phyloP scores from a whole-genome alignment of 2,329 filamentous ascomycete species.

The Aotearoamyces nothofagi region DNA sequence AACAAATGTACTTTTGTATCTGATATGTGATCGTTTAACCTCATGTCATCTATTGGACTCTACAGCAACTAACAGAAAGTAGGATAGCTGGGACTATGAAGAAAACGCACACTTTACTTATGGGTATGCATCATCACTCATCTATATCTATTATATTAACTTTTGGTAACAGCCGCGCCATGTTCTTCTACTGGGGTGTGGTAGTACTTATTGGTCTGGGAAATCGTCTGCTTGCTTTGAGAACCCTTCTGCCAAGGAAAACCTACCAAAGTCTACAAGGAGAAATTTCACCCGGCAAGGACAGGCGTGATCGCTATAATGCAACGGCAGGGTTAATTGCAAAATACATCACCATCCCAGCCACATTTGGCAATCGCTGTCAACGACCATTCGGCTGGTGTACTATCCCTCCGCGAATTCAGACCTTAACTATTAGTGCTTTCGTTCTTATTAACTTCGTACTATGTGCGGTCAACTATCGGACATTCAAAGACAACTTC shows the following conservation, averaged over 20 bases:
- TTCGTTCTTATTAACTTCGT: conserved; percentile 25
- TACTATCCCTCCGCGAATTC: conserved; percentile 28
- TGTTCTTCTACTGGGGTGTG: too few relatives aligned
- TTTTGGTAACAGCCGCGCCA: too few relatives aligned
- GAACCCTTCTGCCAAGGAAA: too few relatives aligned
- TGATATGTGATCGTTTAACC: background rate
- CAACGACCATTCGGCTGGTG: conserved; percentile 19
- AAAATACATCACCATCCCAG: background rate
- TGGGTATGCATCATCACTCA: background rate
- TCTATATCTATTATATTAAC: too few relatives aligned
- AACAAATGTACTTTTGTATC: too few relatives aligned
- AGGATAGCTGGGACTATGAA: background rate
- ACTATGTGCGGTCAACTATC: conserved; percentile 23
- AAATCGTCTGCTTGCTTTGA: too few relatives aligned
- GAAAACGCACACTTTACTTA: background rate
- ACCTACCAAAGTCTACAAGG: too few relatives aligned
- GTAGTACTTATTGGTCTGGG: too few relatives aligned
- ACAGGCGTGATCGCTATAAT: too few relatives aligned
- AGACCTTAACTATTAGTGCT: conserved; percentile 23
- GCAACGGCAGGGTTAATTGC: too few relatives aligned
- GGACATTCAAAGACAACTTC: conserved; percentile 13
- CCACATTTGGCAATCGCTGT: background rate
- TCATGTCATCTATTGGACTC: background rate
- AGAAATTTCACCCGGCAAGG: too few relatives aligned
- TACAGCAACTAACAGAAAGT: background rate